Evolutionary conservation across 352 stramenopile species (phyloP).

Genomic region (Saprolegnia diclina): DNA sequence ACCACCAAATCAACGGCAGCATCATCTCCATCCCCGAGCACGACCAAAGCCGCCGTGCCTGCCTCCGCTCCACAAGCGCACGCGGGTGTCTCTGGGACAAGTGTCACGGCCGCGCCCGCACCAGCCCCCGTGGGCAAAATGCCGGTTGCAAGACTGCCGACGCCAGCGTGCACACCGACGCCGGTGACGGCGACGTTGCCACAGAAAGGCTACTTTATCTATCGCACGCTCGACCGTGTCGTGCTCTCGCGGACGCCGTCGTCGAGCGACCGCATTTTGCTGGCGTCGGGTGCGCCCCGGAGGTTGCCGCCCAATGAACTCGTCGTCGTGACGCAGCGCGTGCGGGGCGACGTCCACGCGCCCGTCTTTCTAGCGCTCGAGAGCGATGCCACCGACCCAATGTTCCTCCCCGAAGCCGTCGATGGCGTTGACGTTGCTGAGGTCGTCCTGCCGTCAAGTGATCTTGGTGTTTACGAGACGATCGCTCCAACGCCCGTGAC

Average conservation of each 20-base stretch:
- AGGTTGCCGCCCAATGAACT: neutral
- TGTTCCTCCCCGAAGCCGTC: neutral
- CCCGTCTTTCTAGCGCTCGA: neutral
- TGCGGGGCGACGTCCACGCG: no score
- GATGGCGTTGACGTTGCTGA: neutral
- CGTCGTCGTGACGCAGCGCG: neutral
- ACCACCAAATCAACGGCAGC: no score
- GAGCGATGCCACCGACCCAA: neutral
- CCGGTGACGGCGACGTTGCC: neutral
- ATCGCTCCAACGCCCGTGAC: neutral
- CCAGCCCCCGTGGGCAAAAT: no score
- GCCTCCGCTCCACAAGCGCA: no score
- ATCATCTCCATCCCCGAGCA: no score
- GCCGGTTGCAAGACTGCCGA: no score
- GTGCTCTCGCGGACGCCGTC: neutral
- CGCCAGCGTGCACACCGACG: neutral
- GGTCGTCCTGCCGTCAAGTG: neutral
- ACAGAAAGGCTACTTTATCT: neutral
- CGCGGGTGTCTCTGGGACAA: no score
- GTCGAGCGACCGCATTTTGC: neutral
- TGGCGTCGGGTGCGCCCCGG: neutral
- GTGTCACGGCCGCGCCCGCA: no score
- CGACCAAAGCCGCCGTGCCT: no score
- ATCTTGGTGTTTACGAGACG: neutral
- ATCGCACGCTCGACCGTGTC: neutral